These are phyloP conservation scores for Iris pallida DNA, from an alignment of 116 monocot species.

Conservation along the genomic window DNA sequence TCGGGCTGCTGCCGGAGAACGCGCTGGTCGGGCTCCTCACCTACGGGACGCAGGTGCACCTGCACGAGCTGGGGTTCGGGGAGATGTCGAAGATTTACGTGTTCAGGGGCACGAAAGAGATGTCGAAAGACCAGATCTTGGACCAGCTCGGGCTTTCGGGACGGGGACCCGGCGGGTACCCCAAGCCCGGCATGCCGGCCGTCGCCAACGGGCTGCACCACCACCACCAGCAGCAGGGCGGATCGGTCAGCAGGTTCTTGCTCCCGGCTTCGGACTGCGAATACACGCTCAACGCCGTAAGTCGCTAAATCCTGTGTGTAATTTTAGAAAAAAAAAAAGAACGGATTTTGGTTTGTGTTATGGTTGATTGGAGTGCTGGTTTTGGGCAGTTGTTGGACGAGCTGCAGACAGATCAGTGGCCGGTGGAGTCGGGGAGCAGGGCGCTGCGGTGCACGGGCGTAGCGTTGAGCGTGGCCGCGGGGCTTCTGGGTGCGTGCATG, in stretches of 20 bases:
- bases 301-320: neutral
- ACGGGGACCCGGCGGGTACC: neutral
- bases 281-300: constrained; percentile 69
- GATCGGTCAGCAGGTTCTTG: constrained; percentile 57
- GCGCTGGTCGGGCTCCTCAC: constrained; percentile 85
- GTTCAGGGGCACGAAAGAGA: constrained; percentile 78
- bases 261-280: constrained; percentile 81
- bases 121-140: constrained; percentile 68
- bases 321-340: no score
- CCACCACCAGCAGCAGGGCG: constrained; percentile 1
- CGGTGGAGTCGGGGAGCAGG: constrained; percentile 61
- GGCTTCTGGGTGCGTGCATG: constrained; percentile 73
- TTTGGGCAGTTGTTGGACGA: constrained; percentile 75
- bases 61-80: constrained; percentile 73
- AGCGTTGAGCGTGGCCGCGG: constrained; percentile 76
- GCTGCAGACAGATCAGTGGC: constrained; percentile 83
- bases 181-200: constrained; percentile 16
- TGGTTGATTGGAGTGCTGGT: neutral
- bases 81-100: constrained; percentile 74
- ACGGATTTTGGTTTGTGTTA: neutral
- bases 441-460: constrained; percentile 74
- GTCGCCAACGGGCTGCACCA: constrained; percentile 21
- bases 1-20: constrained; percentile 72
- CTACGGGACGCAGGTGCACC: constrained; percentile 80
- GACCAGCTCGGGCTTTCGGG: constrained; percentile 66